Percentiles rank a stretch among this genome's conserved stretches.
These are phyloP conservation scores for Pestalotiopsis sp. DNA, from an alignment of 2,329 filamentous ascomycete species.

Conservation along the genomic window DNA sequence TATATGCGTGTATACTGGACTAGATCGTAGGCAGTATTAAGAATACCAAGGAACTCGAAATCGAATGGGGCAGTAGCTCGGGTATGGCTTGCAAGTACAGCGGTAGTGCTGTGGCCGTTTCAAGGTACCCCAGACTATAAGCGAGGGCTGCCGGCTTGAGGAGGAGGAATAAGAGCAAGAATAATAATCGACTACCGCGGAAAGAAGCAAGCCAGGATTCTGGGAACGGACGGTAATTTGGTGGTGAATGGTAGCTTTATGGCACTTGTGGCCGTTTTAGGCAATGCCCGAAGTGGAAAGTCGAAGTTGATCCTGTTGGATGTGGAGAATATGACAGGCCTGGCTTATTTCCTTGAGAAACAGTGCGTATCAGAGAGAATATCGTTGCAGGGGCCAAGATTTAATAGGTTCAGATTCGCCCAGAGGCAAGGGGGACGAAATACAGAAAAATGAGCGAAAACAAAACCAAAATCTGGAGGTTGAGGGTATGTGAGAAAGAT, in stretches of 20 bases:
- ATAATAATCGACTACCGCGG: conserved; percentile 21
- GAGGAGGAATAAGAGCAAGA: conserved; percentile 12
- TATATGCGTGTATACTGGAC: background rate
- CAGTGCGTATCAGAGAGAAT: conserved; percentile 47
- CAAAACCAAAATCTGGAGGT: conserved; percentile 11
- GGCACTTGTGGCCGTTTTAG: conserved; percentile 36
- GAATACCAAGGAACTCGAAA: conserved; percentile 2
- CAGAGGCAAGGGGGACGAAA: background rate
- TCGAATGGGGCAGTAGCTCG: conserved; percentile 12
- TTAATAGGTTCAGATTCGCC: conserved; percentile 25
- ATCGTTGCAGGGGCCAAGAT: conserved; percentile 38
- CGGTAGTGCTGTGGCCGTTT: conserved; percentile 25
- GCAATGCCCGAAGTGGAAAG: conserved; percentile 41
- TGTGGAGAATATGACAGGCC: conserved; percentile 43
- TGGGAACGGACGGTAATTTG: conserved; percentile 32
- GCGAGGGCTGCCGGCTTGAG: conserved; percentile 17
- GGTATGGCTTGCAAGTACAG: conserved; percentile 22
- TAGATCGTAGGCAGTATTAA: conserved; percentile 22
- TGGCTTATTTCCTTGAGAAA: conserved; percentile 45
- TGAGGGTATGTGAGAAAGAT: conserved; percentile 14
- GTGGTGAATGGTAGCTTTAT: conserved; percentile 29
- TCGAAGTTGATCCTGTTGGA: conserved; percentile 31
- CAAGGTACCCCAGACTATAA: conserved; percentile 23
- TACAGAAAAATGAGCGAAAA: background rate
- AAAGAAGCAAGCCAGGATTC: conserved; percentile 27